Evolutionary conservation across 441 rosid genomes (phyloP), one percentile per base, ranked within the genome.

Genomic region (Eutrema salsugineum): DNA sequence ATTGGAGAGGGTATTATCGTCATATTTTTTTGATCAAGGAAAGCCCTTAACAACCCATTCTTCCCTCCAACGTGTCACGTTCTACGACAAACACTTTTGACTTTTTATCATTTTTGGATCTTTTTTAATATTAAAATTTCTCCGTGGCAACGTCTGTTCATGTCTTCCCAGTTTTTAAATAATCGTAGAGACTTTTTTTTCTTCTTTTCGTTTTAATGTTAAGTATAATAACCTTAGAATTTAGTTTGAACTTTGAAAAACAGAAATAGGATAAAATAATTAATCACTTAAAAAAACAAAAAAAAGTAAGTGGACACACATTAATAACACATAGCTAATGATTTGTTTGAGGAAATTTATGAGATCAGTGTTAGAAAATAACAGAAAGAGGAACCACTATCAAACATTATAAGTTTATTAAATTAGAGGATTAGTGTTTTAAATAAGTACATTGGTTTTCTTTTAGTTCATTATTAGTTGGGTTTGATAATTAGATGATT

Each of bases 51-150:
- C 68, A 57, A 62, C 53, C 50, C 8, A 43, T n/a, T 42, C 56
- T 56, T 32, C 2, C 42, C 27, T 76, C 67, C 62, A 39, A 76
- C 79, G 75, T 76, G 79, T 76, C 76, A 70, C 67, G 67, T 68
- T 75, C 58, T 68, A 61, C 40, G 9, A 43, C 58, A 68, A 43
- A 59, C 51, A 57, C 62, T 67, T 61, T 53, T 53, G 73, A 75
- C 73, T 60, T 74, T 74, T 47, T 38, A 20, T 69, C 39, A 69
- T 55, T 63, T 70, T 19, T 70, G 40, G 1, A 11, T 55, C 16
- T 68, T 19, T 76, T 63, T 63, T 57, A 63, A 30, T 14, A 48
- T 42, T 57, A 17, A 59, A 19, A 59, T 14, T 3, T 55, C 20
- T n/a, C 54, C 33, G 28, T 53, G 11, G 42, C 63, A 69, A 75